Conservation (phyloP, 768 basidiomycete genomes). For the Rhizopogon sp. region DNA sequence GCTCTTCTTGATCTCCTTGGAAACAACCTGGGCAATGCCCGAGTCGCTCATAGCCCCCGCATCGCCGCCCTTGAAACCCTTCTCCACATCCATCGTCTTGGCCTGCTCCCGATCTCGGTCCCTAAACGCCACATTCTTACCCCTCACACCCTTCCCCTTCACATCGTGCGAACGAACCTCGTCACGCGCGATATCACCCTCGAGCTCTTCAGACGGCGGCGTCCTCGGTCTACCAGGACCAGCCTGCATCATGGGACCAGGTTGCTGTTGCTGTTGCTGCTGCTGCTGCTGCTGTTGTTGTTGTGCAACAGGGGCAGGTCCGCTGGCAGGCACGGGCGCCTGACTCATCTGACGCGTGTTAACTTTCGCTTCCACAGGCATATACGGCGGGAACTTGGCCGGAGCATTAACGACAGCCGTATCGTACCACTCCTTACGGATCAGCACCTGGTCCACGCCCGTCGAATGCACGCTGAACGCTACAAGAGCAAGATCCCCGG, state of each 20-base stretch:
- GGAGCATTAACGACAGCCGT: constrained; percentile 49
- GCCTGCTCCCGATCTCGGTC: constrained; percentile 48
- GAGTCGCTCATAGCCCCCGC: constrained; percentile 41
- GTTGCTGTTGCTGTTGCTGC: constrained; percentile 6
- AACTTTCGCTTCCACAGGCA: constrained; percentile 18
- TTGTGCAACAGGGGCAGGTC: constrained; percentile 12
- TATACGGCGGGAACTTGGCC: constrained; percentile 58
- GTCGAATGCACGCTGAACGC: constrained; percentile 86
- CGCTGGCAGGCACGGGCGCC: constrained; percentile 20
- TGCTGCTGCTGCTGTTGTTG: background rate
- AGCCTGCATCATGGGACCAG: constrained; percentile 24
- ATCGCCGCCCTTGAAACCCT: constrained; percentile 18
- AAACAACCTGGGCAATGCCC: constrained; percentile 51
- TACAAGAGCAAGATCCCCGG: constrained; percentile 74
- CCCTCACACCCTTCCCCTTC: constrained; percentile 44
- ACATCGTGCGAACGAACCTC: constrained; percentile 48
- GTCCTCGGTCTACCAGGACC: constrained; percentile 51
- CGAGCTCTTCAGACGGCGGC: constrained; percentile 72
- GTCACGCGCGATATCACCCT: constrained; percentile 58
- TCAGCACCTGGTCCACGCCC: constrained; percentile 86
- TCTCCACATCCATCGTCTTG: constrained; percentile 20
- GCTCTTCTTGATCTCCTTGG: constrained; percentile 77
- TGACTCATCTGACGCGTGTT: constrained; percentile 21
- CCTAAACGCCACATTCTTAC: constrained; percentile 61
- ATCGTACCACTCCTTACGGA: constrained; percentile 83